These are phyloP conservation scores for Nothophoma quercina DNA, from an alignment of 2,329 filamentous ascomycete species.

Conservation along the genomic window DNA sequence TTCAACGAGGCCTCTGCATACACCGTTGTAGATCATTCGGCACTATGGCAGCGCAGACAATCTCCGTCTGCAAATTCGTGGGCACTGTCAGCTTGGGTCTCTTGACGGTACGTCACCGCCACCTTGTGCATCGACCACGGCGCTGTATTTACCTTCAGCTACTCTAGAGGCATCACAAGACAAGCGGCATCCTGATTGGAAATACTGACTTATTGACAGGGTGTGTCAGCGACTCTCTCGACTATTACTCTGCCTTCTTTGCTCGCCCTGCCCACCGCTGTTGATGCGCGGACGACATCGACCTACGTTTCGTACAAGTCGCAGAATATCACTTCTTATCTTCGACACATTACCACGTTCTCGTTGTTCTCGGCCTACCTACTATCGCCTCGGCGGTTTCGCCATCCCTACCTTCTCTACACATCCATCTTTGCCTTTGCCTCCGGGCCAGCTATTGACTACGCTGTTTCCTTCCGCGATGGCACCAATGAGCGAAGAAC, in stretches of 20 bases:
- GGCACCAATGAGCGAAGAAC: constrained; percentile 34
- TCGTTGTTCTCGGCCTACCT: constrained; percentile 80
- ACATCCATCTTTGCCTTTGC: constrained; percentile 71
- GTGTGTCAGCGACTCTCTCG: constrained; percentile 85
- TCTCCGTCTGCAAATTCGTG: constrained; percentile 88
- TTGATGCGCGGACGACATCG: constrained; percentile 67
- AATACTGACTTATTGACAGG: constrained; percentile 60
- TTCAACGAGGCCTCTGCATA: background rate
- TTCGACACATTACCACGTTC: constrained; percentile 71
- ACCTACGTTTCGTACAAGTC: constrained; percentile 67
- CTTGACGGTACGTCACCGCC: constrained; percentile 73
- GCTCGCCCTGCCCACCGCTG: constrained; percentile 79
- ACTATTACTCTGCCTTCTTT: constrained; percentile 81
- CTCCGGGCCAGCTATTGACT: constrained; percentile 52
- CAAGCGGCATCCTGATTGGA: too few species aligned
- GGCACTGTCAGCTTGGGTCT: constrained; percentile 89
- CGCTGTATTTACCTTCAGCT: background rate
- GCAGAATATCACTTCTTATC: constrained; percentile 65
- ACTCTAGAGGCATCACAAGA: too few species aligned
- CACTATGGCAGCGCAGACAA: constrained; percentile 69
- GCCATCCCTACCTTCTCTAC: constrained; percentile 92
- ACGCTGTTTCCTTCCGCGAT: constrained; percentile 36
- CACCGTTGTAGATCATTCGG: background rate
- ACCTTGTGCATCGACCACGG: constrained; percentile 1
- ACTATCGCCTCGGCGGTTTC: constrained; percentile 75